Evolutionary conservation across 805 yeast genomes (phyloP), one percentile per base, ranked within the genome.

Genomic region (Yamadazyma laniorum): DNA sequence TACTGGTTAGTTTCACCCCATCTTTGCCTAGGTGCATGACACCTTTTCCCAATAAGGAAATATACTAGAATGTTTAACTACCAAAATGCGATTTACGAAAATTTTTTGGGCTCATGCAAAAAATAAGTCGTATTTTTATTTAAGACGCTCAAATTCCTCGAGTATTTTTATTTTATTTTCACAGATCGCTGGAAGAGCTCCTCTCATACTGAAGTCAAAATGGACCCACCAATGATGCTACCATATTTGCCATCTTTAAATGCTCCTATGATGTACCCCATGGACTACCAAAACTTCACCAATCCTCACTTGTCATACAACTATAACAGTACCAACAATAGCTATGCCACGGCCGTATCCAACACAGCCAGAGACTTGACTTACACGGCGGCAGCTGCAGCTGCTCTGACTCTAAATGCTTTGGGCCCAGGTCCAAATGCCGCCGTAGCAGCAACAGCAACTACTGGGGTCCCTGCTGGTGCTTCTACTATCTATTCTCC

Each of bases 211-310:
- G n/a, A n/a, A n/a, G n/a, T 18, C 15, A 18, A 14, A n/a, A 41
- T 44, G 48, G 43, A 39, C 19, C 42, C 38, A 18, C 46, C 49
- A 21, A 40, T 45, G 43, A 32, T 43, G 35, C 25, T 45, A 18
- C 49, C 49, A 15, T 45, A 37, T 27, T 45, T 45, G 32, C 49
- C 49, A 15, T 36, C 49, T 1, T 19, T 45, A 9, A 45, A 45
- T 28, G 39, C 43, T 27, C 33, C 39, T 2, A 28, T 40, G 4
- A 26, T 42, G 16, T 45, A 45, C 19, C 49, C 46, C 6, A 29
- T 42, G n/a, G 49, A 45, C 11, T 45, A 37, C 25, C 35, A 39
- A 5, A 19, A 15, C 6, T 23, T 12, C 13, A 6, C 6, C 9
- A 21, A 21, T 9, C 18, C 26, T 25, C 34, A 31, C 12, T 31